Conservation (phyloP, 2,329 filamentous ascomycete species). For the Microdochium trichocladiopsis region DNA sequence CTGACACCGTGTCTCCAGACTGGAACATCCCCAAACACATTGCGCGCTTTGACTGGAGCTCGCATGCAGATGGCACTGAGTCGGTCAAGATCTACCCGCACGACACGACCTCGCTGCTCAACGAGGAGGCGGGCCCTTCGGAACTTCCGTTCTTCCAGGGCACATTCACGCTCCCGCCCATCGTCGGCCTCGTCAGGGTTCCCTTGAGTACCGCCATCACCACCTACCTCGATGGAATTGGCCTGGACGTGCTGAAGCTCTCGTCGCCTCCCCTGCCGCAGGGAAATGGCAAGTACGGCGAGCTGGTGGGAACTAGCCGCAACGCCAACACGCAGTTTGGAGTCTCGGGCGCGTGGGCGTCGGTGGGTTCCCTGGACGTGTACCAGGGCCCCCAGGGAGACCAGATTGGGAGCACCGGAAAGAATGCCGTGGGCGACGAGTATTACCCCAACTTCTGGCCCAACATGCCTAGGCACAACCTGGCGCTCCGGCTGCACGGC, state of each 20-base stretch:
- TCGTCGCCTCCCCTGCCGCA: constrained; percentile 17
- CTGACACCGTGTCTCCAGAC: constrained; percentile 5
- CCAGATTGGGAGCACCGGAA: background rate
- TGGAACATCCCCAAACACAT: constrained; percentile 27
- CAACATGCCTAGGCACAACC: background rate
- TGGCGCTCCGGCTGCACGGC: constrained; percentile 1
- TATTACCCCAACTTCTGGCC: constrained; percentile 6
- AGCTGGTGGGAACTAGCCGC: constrained; percentile 12
- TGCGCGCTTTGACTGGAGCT: constrained; percentile 19
- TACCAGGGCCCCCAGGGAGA: constrained; percentile 3
- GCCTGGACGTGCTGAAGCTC: constrained; percentile 6
- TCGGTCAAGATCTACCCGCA: constrained; percentile 14
- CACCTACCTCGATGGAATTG: constrained; percentile 13
- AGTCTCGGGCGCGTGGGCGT: constrained; percentile 1
- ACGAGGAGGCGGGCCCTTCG: constrained; percentile 2
- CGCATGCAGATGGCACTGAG: constrained; percentile 6
- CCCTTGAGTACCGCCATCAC: constrained; percentile 9
- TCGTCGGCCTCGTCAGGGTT: constrained; percentile 10
- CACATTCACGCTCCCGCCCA: constrained; percentile 7
- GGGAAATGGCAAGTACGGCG: constrained; percentile 8
- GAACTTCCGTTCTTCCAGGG: constrained; percentile 15
- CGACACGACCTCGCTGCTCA: constrained; percentile 3
- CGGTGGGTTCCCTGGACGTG: constrained; percentile 2
- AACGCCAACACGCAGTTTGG: constrained; percentile 13
- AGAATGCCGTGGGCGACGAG: constrained; percentile 6